These are phyloP conservation scores for Cyclostephanos invisitatus DNA, from an alignment of 108 stramenopile species.

Conservation along the genomic window DNA sequence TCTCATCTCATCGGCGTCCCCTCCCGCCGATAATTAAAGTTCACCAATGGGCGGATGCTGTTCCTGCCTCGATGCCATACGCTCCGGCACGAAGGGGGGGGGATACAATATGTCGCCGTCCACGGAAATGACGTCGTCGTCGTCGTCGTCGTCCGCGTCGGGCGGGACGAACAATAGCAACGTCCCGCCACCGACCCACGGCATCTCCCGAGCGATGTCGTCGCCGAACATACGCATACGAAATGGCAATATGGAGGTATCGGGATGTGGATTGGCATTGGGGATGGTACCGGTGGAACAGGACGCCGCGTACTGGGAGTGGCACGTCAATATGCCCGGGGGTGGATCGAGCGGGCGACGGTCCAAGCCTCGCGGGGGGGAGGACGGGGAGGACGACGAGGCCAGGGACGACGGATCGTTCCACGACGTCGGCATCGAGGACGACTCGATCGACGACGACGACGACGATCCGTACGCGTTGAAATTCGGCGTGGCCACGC, in stretches of 20 bases:
- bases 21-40: too few relatives aligned
- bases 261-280: constrained; percentile 71
- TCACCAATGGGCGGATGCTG: constrained; percentile 63
- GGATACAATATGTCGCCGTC: constrained; percentile 17
- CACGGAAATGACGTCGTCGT: constrained; percentile 42
- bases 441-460: constrained; percentile 18
- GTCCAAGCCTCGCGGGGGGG: constrained; percentile 9
- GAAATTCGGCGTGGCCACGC: constrained; percentile 76
- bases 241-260: constrained; percentile 26
- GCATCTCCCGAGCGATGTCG: constrained; percentile 56
- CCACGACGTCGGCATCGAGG: constrained; percentile 51
- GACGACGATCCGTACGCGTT: constrained; percentile 39
- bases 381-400: constrained; percentile 36
- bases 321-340: constrained; percentile 60
- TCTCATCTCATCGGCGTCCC: too few relatives aligned
- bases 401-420: constrained; percentile 30
- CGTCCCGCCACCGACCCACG: constrained; percentile 27
- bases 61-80: constrained; percentile 52
- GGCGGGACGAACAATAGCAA: constrained; percentile 20
- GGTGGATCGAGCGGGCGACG: too few relatives aligned
- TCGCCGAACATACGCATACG: constrained; percentile 57
- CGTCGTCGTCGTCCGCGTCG: constrained; percentile 15
- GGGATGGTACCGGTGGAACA: constrained; percentile 73
- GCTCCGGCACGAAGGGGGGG: constrained; percentile 33
- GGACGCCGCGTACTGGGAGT: constrained; percentile 91